Evolutionary conservation across 345 rosid genomes (phyloP), one percentile per base, ranked within the genome.

Genomic region (Erucastrum elatum): DNA sequence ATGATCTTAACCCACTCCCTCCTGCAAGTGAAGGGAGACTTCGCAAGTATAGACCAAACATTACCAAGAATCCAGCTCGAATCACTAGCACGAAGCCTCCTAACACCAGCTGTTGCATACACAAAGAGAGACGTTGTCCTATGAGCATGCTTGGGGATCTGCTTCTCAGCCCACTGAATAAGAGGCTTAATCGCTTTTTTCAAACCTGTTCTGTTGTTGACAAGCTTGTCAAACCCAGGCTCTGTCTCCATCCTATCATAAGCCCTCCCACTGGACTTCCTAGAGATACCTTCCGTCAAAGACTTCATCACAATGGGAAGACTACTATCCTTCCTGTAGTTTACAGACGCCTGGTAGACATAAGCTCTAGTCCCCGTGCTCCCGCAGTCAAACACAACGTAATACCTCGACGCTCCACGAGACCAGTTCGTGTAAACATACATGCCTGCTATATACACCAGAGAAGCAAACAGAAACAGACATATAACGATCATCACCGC

Each of bases 191-290:
- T 82, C 5, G 94, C 99, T 64, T 82, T 83, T 72, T 82, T 90
- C 84, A 95, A 78, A 49, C 98, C 98, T 44, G 97, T 81, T 69
- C 84, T 85, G 72, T 93, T 90, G 66, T 72, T 91, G 68, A 91
- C 97, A 78, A 95, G 87, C 81, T 88, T 88, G 77, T 91, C 94
- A 58, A 95, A 82, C 35, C 99, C 99, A 16, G 99, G 99, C 72
- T 95, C 99, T 9, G 99, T 93, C 82, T 95, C 99, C 98, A 93
- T 91, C 71, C 99, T 83, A 77, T 95, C 96, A 82, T 95, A 95
- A 33, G 98, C 98, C 73, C 96, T 96, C 31, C 99, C 99, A 63
- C 84, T 84, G 6, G 89, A 79, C 84, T 87, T 93, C 83, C 91
- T 85, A 64, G 91, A 87, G 9, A 83, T 75, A 77, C 96, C 96